Conservation (phyloP, 805 yeast genomes). For the Saccharomyces mikatae region DNA sequence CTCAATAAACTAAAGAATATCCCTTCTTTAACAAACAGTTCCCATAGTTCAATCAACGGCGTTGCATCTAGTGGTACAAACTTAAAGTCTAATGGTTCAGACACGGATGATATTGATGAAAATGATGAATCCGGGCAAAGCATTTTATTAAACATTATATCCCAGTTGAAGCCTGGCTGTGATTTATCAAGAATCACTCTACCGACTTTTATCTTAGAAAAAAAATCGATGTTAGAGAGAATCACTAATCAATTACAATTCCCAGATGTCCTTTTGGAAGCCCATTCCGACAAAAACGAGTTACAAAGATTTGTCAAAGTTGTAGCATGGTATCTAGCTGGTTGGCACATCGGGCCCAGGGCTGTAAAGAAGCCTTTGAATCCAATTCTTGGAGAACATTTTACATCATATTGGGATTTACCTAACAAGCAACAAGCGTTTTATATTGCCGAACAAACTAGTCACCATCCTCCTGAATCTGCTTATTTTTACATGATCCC, state of each 20-base stretch:
- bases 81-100: slow-evolving; percentile 1
- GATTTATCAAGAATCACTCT: slow-evolving; percentile 85
- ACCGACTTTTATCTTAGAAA: slow-evolving; percentile 91
- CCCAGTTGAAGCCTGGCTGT: slow-evolving; percentile 87
- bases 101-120: slow-evolving; percentile 77
- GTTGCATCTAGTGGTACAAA: slow-evolving; percentile 12
- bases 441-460: slow-evolving; percentile 88
- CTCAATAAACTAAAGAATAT: neutral
- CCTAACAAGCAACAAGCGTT: slow-evolving; percentile 66
- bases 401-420: slow-evolving; percentile 87
- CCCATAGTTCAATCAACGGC: slow-evolving; percentile 33
- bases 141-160: slow-evolving; percentile 75
- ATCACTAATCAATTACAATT: slow-evolving; percentile 81
- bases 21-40: slow-evolving; percentile 29
- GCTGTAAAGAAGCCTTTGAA: slow-evolving; percentile 96
- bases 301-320: slow-evolving; percentile 64
- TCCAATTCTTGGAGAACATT: slow-evolving; percentile 88
- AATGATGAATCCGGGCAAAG: slow-evolving; percentile 85
- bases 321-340: slow-evolving; percentile 83
- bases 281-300: slow-evolving; percentile 52
- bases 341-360: slow-evolving; percentile 98
- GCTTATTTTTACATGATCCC: slow-evolving; percentile 87
- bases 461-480: slow-evolving; percentile 98
- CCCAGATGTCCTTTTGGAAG: slow-evolving; percentile 66
- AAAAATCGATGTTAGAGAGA: slow-evolving; percentile 93